Evolutionary conservation across 2,329 filamentous ascomycete species (phyloP).

Genomic region (Hymenoscyphus fructigenus): DNA sequence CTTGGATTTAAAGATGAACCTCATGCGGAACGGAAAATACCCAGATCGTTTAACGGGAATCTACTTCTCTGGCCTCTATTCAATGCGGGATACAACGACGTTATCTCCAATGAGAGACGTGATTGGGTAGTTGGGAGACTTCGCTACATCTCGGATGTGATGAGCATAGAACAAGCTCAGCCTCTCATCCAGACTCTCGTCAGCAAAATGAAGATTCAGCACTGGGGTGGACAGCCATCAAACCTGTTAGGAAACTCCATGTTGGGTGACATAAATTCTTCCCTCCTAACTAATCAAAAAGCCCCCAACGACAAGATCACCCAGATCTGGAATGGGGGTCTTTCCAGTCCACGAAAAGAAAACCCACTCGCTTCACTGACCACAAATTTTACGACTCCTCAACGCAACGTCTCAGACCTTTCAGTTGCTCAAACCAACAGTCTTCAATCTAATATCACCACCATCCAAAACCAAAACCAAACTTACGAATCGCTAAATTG

Average conservation of each 20-base stretch:
- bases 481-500: background rate
- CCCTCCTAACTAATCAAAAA: background rate
- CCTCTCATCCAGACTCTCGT: conserved; percentile 18
- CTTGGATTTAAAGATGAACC: conserved; percentile 20
- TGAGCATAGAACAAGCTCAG: conserved; percentile 30
- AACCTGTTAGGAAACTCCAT: background rate
- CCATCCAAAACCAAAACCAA: background rate
- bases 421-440: background rate
- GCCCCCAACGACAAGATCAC: background rate
- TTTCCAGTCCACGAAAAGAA: background rate
- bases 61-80: conserved; percentile 32
- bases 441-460: background rate
- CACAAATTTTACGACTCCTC: background rate
- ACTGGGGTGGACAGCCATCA: background rate
- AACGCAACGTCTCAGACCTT: background rate
- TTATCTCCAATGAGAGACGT: conserved; percentile 28
- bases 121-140: conserved; percentile 30
- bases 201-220: background rate
- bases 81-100: conserved; percentile 23
- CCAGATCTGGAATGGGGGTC: background rate
- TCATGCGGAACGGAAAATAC: conserved; percentile 7
- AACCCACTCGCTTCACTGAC: background rate
- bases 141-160: conserved; percentile 27
- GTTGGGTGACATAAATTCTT: background rate
- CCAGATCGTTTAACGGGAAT: conserved; percentile 27